Evolutionary conservation across 2,329 filamentous ascomycete genomes (phyloP).

Genomic region (Pseudogymnoascus sp.): DNA sequence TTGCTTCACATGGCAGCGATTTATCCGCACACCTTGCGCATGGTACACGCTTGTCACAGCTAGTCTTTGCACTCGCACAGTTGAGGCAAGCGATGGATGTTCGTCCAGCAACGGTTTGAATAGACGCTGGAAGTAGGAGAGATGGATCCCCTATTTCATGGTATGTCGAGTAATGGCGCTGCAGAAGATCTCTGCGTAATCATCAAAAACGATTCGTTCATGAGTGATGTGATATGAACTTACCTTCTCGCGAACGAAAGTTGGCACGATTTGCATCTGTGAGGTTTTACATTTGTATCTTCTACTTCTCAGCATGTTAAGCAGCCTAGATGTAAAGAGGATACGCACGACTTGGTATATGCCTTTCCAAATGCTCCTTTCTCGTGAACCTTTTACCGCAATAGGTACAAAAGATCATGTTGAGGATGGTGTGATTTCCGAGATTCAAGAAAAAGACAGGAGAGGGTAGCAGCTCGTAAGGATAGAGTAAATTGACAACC

Average conservation of each 20-base stretch:
- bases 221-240: conserved; percentile 14
- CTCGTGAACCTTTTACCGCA: conserved; percentile 49
- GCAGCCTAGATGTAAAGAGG: not conserved
- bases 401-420: conserved; percentile 45
- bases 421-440: not conserved
- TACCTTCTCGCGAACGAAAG: conserved; percentile 46
- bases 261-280: conserved; percentile 43
- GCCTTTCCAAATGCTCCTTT: conserved; percentile 51
- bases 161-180: conserved; percentile 45
- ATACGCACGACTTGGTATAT: conserved; percentile 45
- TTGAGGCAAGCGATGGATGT: conserved; percentile 45
- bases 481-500: not conserved
- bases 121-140: conserved; percentile 39
- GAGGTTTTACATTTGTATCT: conserved; percentile 52
- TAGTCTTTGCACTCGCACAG: conserved; percentile 45
- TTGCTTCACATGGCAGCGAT: conserved; percentile 40
- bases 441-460: not conserved
- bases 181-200: conserved; percentile 39
- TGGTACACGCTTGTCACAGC: conserved; percentile 44
- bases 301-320: conserved; percentile 2
- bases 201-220: not conserved
- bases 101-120: conserved; percentile 35
- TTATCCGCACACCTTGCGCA: conserved; percentile 45
- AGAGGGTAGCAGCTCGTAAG: not conserved
- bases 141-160: conserved; percentile 44